Evolutionary conservation across 2,329 filamentous ascomycete species (phyloP).

Genomic region (Chrysoporthe puriensis): DNA sequence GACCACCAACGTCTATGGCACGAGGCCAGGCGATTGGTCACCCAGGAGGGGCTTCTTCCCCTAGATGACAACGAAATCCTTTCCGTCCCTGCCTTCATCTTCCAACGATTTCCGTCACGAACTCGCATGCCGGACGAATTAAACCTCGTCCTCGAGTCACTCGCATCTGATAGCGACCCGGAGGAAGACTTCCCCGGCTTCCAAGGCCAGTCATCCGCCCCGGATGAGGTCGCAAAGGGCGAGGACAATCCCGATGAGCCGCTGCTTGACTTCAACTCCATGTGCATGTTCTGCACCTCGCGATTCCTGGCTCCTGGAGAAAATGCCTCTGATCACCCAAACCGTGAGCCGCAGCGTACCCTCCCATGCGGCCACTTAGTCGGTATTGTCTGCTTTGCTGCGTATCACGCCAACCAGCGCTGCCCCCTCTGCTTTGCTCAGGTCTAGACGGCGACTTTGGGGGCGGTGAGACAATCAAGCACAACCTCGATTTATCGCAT

Average conservation of each 20-base stretch:
- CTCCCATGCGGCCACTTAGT: not conserved
- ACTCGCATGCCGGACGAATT: too few relatives aligned
- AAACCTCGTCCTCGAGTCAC: too few relatives aligned
- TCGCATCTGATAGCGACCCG: too few relatives aligned
- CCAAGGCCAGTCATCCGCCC: not conserved
- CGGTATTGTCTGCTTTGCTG: slow-evolving; percentile 4
- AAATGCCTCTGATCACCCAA: not conserved
- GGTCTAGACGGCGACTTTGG: not conserved
- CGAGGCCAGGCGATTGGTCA: too few relatives aligned
- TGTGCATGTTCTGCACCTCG: slow-evolving; percentile 6
- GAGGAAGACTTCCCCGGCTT: not conserved
- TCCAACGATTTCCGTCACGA: too few relatives aligned
- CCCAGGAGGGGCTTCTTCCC: too few relatives aligned
- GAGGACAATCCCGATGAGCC: not conserved
- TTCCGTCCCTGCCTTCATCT: too few relatives aligned
- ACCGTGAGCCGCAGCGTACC: not conserved
- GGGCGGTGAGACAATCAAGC: not conserved
- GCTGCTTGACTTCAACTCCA: not conserved
- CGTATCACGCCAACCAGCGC: not conserved
- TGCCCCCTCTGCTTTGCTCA: slow-evolving; percentile 5
- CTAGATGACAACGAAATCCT: too few relatives aligned
- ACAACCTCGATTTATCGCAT: not conserved
- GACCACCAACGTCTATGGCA: too few relatives aligned
- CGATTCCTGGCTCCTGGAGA: not conserved
- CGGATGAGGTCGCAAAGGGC: not conserved